phyloP scores from a whole-genome alignment of 208 protist genomes.

The Leishmania aethiopica region DNA sequence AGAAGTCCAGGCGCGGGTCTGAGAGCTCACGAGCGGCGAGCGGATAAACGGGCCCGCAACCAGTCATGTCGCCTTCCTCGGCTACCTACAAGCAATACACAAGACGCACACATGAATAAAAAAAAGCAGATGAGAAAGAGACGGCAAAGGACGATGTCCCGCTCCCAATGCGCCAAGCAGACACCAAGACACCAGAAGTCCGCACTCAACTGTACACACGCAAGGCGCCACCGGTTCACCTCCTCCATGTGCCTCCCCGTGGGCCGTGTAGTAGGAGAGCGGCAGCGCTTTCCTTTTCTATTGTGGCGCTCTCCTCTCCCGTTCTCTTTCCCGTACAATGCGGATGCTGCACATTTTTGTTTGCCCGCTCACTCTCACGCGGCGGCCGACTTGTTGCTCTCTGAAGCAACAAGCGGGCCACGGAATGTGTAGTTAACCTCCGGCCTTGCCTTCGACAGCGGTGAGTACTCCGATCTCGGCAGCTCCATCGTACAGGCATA shows the following conservation, averaged over 20 bases:
- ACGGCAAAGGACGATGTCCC: not conserved
- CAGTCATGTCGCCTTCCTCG: not conserved
- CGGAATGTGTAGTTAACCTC: conserved; percentile 85
- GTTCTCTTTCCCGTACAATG: not conserved
- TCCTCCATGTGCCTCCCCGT: not conserved
- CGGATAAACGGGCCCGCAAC: not conserved
- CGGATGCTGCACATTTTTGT: too few relatives aligned
- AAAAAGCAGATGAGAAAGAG: not conserved
- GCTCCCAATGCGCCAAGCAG: not conserved
- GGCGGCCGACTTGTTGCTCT: conserved; percentile 3
- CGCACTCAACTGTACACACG: not conserved
- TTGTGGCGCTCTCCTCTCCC: not conserved
- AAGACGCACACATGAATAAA: not conserved
- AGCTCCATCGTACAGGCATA: conserved; percentile 48
- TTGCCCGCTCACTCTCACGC: not conserved
- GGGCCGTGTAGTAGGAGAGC: not conserved
- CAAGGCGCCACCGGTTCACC: not conserved
- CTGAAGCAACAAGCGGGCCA: conserved; percentile 42
- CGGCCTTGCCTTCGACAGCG: conserved; percentile 61
- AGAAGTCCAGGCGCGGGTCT: not conserved
- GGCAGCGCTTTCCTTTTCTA: not conserved
- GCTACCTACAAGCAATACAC: not conserved
- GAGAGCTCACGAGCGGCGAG: not conserved
- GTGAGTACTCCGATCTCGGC: conserved; percentile 55
- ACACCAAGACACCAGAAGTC: not conserved